Evolutionary conservation across 352 stramenopile genomes (phyloP).

Genomic region (Pythium dissotocum): DNA sequence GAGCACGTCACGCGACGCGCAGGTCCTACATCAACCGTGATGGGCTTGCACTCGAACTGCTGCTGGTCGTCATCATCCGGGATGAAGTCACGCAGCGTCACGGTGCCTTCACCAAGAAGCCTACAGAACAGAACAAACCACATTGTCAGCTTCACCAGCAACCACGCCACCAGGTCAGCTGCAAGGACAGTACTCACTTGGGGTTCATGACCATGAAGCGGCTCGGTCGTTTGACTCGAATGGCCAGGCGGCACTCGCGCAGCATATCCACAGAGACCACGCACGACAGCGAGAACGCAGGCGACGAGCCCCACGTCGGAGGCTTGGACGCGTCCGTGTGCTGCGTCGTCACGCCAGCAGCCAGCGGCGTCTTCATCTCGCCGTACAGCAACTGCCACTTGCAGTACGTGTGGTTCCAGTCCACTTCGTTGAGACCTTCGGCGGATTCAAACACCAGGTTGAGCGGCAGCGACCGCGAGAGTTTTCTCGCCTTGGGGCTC

Average conservation of each 20-base stretch:
- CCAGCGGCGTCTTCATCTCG: constrained; percentile 10
- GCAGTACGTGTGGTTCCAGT: constrained; percentile 28
- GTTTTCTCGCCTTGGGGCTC: not conserved
- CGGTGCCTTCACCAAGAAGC: constrained; percentile 19
- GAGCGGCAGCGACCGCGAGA: constrained; percentile 1
- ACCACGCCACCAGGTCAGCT: not conserved
- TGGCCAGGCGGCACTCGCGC: constrained; percentile 18
- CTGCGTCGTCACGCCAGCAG: constrained; percentile 5
- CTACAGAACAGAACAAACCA: constrained; percentile 6
- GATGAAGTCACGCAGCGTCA: constrained; percentile 21
- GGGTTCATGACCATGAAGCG: constrained; percentile 19
- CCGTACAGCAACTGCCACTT: constrained; percentile 27
- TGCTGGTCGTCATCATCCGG: constrained; percentile 12
- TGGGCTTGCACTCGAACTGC: constrained; percentile 25
- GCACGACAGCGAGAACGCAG: constrained; percentile 11
- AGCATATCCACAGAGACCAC: constrained; percentile 22
- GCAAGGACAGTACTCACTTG: constrained; percentile 13
- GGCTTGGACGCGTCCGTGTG: constrained; percentile 2
- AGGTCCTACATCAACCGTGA: constrained; percentile 6
- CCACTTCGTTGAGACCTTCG: constrained; percentile 13
- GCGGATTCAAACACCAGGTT: constrained; percentile 12
- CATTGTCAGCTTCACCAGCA: not conserved
- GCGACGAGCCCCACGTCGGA: constrained; percentile 16
- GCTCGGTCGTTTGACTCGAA: constrained; percentile 23
- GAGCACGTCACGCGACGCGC: constrained; percentile 6